Conservation (phyloP, 1,284 basidiomycete genomes). For the Trichosporon asahii region DNA sequence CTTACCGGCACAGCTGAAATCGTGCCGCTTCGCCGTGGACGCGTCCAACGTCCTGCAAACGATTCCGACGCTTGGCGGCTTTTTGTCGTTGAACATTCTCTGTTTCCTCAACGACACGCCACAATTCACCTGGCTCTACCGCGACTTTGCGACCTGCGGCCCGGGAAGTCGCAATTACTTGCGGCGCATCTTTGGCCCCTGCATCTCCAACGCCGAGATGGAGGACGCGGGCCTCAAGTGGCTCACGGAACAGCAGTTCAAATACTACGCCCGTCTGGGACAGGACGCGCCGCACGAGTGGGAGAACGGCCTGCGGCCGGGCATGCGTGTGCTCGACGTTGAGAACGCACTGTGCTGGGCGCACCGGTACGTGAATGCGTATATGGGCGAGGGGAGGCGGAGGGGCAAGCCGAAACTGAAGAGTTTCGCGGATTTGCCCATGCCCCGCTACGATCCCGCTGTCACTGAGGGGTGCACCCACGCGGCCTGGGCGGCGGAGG, state of each 20-base stretch:
- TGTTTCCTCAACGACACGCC: conserved; percentile 30
- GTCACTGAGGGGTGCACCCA: conserved; percentile 10
- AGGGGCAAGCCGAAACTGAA: conserved; percentile 9
- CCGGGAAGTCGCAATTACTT: conserved; percentile 31
- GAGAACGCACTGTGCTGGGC: conserved; percentile 42
- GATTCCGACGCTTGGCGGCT: conserved; percentile 34
- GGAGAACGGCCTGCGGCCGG: conserved; percentile 29
- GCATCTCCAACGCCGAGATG: conserved; percentile 28
- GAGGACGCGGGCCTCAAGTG: conserved; percentile 37
- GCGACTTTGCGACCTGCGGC: conserved; percentile 37
- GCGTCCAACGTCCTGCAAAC: conserved; percentile 30
- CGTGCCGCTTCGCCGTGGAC: conserved; percentile 34
- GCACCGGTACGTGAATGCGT: conserved; percentile 33
- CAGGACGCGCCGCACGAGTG: conserved; percentile 33
- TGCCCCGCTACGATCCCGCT: conserved; percentile 18
- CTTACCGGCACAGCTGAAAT: conserved; percentile 22
- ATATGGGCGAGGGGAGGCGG: conserved; percentile 8
- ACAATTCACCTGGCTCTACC: conserved; percentile 26
- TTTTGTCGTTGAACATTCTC: conserved; percentile 31
- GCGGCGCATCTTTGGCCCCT: conserved; percentile 30
- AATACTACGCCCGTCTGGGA: conserved; percentile 32
- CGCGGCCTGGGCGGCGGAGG: conserved; percentile 35
- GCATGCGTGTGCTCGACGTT: conserved; percentile 36
- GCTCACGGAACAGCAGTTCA: conserved; percentile 38
- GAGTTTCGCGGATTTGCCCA: conserved; percentile 19